Base-by-base conservation (phyloP, 257 asterid genomes). In the Misopates orontium region DNA sequence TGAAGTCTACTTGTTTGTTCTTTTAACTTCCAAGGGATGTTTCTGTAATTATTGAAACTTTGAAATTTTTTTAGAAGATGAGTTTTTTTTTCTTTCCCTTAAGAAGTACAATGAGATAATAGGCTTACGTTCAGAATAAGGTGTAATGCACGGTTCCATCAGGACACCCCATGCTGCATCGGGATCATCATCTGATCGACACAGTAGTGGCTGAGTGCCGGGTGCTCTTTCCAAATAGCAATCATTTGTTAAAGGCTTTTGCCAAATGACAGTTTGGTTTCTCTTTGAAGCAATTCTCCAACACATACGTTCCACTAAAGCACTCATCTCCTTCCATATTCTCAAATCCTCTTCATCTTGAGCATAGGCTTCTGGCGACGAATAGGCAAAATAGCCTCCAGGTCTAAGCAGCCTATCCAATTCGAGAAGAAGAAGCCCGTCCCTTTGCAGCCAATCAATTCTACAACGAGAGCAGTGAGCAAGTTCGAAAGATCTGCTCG, bases 401-500 rank as follows among this genome's bases (percentile, higher is more conserved):
- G 96, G 95, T 77, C 95, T 83, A 54, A 91, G 95, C 67, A 91
- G 51, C 78, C 98, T 77, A 73, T 91, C 98, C 81, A 91, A 73
- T 80, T 91, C 98, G 59, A 91, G 96, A 68, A 91, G 95, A 65
- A 91, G 96, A 76, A 89, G 71, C 24, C 98, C 98, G 49, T 87
- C 96, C 71, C 98, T 84, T 77, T 88, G 96, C 60, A 91, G 77
- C 98, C 98, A 91, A 74, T 91, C 98, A 16, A 91, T 89, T 76
- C 98, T 85, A 75, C 98, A 91, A 54, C 98, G 98, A 62, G 96
- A 89, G 68, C 96, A 91, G 78, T 91, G 98, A 72, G 96, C 85
- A 64, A 91, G 78, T 79, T 91, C 98, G 69, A 91, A 91, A 40
- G 98, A 91, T 66, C 96, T 80, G 87, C 98, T 91, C 5, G 98